phyloP scores from a whole-genome alignment of 2,329 filamentous ascomycete species.

The Stemphylium vesicarium region DNA sequence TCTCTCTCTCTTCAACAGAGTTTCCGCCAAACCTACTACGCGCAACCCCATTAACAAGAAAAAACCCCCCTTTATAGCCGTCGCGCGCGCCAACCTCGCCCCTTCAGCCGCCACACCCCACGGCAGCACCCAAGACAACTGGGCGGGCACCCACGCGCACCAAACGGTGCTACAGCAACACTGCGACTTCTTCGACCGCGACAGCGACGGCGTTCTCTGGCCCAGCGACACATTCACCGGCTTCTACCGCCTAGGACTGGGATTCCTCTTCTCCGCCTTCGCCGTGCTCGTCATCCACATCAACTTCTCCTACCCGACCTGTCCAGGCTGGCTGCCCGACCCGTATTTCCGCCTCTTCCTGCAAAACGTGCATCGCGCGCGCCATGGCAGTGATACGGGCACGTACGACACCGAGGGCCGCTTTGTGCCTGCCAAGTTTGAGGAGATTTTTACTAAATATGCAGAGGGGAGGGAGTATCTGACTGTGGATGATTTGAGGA shows the following conservation, averaged over 20 bases:
- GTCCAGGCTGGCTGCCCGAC: conserved; percentile 52
- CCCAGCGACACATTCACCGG: conserved; percentile 59
- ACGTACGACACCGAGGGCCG: conserved; percentile 56
- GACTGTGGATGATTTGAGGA: conserved; percentile 48
- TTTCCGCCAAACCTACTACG: neutral
- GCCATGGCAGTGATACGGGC: conserved; percentile 53
- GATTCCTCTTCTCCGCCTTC: conserved; percentile 52
- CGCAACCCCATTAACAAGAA: neutral
- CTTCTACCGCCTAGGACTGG: conserved; percentile 56
- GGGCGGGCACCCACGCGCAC: conserved; percentile 48
- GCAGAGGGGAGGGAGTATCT: conserved; percentile 48
- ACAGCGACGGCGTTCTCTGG: conserved; percentile 61
- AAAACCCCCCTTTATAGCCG: conserved; percentile 37
- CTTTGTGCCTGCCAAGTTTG: conserved; percentile 55
- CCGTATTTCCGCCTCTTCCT: conserved; percentile 53
- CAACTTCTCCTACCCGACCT: conserved; percentile 59
- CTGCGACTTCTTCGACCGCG: conserved; percentile 59
- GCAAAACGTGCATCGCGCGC: conserved; percentile 51
- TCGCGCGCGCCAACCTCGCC: conserved; percentile 52
- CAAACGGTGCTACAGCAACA: conserved; percentile 61
- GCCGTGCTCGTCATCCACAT: conserved; percentile 57
- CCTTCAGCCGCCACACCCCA: conserved; percentile 49
- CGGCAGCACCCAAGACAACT: conserved; percentile 51
- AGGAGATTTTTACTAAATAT: conserved; percentile 58
- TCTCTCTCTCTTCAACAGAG: no score